Conservation (phyloP, 352 stramenopile species). For the Phytophthora pini region DNA sequence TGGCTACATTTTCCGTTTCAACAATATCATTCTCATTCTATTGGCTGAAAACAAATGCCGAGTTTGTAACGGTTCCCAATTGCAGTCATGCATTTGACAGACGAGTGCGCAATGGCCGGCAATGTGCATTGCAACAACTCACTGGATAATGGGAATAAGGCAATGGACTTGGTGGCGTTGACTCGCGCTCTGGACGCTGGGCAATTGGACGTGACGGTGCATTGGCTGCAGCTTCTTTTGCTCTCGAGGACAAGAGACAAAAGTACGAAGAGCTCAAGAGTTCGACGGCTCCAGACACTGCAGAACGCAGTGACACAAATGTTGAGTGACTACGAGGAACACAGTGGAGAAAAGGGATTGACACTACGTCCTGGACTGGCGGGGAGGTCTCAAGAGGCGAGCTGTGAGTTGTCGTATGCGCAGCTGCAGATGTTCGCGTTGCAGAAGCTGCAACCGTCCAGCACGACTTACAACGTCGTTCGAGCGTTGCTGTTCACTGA, state of each 20-base stretch:
- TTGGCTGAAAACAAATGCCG: slow-evolving; percentile 18
- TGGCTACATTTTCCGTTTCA: neutral
- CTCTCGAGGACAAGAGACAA: slow-evolving; percentile 17
- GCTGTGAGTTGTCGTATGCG: slow-evolving; percentile 49
- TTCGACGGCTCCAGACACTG: slow-evolving; percentile 24
- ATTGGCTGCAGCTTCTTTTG: slow-evolving; percentile 48
- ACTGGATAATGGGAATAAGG: neutral
- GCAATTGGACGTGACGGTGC: slow-evolving; percentile 46
- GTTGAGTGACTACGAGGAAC: slow-evolving; percentile 11
- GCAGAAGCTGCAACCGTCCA: slow-evolving; percentile 45
- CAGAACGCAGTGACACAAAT: slow-evolving; percentile 22
- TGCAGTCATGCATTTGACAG: slow-evolving; percentile 7
- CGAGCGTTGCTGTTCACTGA: slow-evolving; percentile 39
- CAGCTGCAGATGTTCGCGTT: slow-evolving; percentile 71
- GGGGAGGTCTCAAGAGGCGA: neutral
- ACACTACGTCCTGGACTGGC: slow-evolving; percentile 27
- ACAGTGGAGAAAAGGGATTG: slow-evolving; percentile 6
- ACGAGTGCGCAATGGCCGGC: slow-evolving; percentile 32
- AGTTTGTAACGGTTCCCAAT: slow-evolving; percentile 26
- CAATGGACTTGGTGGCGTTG: slow-evolving; percentile 13
- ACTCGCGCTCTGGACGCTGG: slow-evolving; percentile 35
- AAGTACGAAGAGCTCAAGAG: neutral
- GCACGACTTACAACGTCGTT: slow-evolving; percentile 62
- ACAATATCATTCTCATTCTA: neutral
- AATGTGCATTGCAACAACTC: neutral